Evolutionary conservation across 2,329 filamentous ascomycete species (phyloP).

Genomic region (Sclerotinia spermophila): DNA sequence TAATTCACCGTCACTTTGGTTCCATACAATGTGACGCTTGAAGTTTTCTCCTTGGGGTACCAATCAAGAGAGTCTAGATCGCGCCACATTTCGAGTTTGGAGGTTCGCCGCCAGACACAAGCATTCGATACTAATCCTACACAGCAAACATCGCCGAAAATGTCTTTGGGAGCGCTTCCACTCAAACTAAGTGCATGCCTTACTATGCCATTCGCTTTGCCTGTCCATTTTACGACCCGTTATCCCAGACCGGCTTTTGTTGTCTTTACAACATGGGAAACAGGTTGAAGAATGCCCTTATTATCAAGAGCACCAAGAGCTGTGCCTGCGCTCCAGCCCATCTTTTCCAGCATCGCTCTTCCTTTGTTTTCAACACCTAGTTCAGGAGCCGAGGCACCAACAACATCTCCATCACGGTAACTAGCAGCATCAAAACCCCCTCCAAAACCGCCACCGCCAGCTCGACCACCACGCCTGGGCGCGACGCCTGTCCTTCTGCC

Average conservation of each 20-base stretch:
- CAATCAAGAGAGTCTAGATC: not conserved
- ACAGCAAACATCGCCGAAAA: not conserved
- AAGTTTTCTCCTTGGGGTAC: not conserved
- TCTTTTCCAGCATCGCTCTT: constrained; percentile 85
- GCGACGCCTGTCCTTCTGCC: constrained; percentile 33
- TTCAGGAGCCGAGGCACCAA: constrained; percentile 81
- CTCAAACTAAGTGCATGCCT: no score
- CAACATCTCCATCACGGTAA: constrained; percentile 81
- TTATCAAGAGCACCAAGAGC: constrained; percentile 78
- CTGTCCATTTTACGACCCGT: not conserved
- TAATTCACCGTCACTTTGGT: not conserved
- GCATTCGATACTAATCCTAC: not conserved
- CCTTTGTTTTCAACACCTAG: constrained; percentile 80
- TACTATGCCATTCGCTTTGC: not conserved
- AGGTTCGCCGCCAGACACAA: not conserved
- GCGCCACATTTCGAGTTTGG: not conserved
- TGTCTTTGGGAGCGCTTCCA: not conserved
- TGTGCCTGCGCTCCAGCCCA: constrained; percentile 91
- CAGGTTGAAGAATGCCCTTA: constrained; percentile 82
- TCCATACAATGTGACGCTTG: not conserved
- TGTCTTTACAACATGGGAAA: constrained; percentile 82
- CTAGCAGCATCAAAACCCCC: constrained; percentile 45
- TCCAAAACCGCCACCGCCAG: constrained; percentile 34
- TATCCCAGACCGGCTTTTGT: constrained; percentile 75
- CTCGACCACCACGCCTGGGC: constrained; percentile 37